These are phyloP conservation scores for Fraxinus quadrangulata DNA, from an alignment of 257 asterid species.

Conservation along the genomic window DNA sequence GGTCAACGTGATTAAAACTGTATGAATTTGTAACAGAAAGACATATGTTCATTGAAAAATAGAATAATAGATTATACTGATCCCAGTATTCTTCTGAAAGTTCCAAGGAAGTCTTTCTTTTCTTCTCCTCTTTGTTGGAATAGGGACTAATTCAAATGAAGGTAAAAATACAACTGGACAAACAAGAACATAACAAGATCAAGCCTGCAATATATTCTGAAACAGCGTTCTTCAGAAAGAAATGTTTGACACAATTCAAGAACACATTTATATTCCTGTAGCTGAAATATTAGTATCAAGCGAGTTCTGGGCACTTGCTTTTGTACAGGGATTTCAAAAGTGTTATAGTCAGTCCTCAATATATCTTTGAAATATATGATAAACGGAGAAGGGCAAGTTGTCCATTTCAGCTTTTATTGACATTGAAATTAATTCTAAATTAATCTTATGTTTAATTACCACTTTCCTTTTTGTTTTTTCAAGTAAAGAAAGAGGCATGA, in stretches of 20 bases:
- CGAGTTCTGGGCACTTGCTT: neutral
- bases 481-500: neutral
- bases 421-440: neutral
- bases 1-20: neutral
- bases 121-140: neutral
- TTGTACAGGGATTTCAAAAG: neutral
- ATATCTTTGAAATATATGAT: neutral
- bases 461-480: neutral
- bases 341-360: neutral
- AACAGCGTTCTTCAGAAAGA: neutral
- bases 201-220: neutral
- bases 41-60: constrained; percentile 3
- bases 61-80: neutral
- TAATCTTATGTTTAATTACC: neutral
- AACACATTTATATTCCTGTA: neutral
- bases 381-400: neutral
- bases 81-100: neutral
- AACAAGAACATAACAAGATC: neutral
- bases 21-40: neutral
- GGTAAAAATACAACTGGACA: neutral
- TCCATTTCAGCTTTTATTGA: neutral
- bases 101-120: neutral
- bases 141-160: neutral
- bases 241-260: neutral
- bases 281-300: neutral